These are phyloP conservation scores for Lignosus rhinocerotis DNA, from an alignment of 1,284 basidiomycete species.

Conservation along the genomic window DNA sequence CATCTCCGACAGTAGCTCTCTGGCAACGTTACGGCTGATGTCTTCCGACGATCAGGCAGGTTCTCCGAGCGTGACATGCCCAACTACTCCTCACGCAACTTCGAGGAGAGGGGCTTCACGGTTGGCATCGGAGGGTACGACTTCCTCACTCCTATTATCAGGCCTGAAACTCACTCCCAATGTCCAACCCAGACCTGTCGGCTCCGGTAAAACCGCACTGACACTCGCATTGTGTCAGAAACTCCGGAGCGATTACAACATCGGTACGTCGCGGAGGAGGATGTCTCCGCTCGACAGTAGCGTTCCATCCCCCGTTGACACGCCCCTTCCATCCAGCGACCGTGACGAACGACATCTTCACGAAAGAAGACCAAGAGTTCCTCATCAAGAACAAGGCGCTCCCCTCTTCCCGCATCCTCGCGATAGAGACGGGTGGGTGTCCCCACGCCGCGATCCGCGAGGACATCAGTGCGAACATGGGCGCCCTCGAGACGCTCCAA, in stretches of 20 bases:
- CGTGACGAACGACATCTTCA: constrained; percentile 97
- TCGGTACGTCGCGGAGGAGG: constrained; percentile 56
- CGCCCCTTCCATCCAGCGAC: constrained; percentile 57
- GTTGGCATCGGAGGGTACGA: constrained; percentile 92
- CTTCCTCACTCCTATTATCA: neutral
- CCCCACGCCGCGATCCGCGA: constrained; percentile 96
- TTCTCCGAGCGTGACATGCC: constrained; percentile 93
- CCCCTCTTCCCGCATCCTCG: constrained; percentile 83
- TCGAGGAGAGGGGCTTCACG: constrained; percentile 93
- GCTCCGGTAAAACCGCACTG: constrained; percentile 96
- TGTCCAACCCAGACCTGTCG: constrained; percentile 73
- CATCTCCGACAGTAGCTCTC: neutral
- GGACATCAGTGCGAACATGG: constrained; percentile 96
- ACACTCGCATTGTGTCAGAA: constrained; percentile 90
- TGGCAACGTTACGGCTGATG: constrained; percentile 13
- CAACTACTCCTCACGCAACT: constrained; percentile 83
- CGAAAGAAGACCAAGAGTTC: constrained; percentile 97
- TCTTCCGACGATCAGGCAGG: constrained; percentile 62
- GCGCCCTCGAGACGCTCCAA: constrained; percentile 93
- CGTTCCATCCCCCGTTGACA: neutral
- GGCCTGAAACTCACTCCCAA: neutral
- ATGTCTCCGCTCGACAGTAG: neutral
- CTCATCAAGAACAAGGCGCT: constrained; percentile 91
- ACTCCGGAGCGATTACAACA: constrained; percentile 84
- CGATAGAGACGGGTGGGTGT: constrained; percentile 96